Percentiles rank a stretch among this genome's conserved stretches.
Evolutionary conservation across 2,329 filamentous ascomycete genomes (phyloP).

Genomic region (Ustilaginoidea virens): DNA sequence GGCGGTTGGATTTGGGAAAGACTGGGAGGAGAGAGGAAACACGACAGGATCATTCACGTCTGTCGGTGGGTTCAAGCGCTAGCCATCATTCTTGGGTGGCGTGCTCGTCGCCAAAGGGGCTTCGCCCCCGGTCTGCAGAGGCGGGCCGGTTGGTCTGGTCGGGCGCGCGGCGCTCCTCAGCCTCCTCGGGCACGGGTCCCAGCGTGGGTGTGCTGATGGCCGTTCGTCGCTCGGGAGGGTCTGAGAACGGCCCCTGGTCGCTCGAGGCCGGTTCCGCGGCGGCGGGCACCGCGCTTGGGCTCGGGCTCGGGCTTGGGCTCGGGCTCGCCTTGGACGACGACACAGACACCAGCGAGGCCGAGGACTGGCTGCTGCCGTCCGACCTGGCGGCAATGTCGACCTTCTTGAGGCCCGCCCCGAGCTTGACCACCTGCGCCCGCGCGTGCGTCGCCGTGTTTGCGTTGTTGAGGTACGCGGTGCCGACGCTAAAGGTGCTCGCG

Average conservation of each 20-base stretch:
- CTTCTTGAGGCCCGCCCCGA: slow-evolving; percentile 36
- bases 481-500: slow-evolving; percentile 48
- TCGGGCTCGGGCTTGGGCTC: too few relatives aligned
- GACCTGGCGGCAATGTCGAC: slow-evolving; percentile 23
- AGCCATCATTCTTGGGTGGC: slow-evolving; percentile 31
- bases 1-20: too few relatives aligned
- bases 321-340: slow-evolving; percentile 13
- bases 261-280: slow-evolving; percentile 32
- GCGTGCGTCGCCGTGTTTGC: slow-evolving; percentile 43
- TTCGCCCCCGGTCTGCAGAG: slow-evolving; percentile 18
- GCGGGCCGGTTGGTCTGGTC: slow-evolving; percentile 12
- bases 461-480: slow-evolving; percentile 52
- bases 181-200: slow-evolving; percentile 39
- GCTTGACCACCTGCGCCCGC: slow-evolving; percentile 44
- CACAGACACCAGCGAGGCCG: slow-evolving; percentile 6
- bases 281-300: slow-evolving; percentile 29
- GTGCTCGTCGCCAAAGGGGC: slow-evolving; percentile 44
- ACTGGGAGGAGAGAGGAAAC: not conserved
- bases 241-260: slow-evolving; percentile 45
- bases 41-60: too few relatives aligned
- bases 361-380: slow-evolving; percentile 16
- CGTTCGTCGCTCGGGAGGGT: slow-evolving; percentile 27
- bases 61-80: not conserved
- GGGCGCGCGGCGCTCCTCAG: slow-evolving; percentile 21
- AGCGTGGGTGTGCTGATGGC: slow-evolving; percentile 28